phyloP scores from a whole-genome alignment of 805 yeast genomes.

The Saitoella complicata region DNA sequence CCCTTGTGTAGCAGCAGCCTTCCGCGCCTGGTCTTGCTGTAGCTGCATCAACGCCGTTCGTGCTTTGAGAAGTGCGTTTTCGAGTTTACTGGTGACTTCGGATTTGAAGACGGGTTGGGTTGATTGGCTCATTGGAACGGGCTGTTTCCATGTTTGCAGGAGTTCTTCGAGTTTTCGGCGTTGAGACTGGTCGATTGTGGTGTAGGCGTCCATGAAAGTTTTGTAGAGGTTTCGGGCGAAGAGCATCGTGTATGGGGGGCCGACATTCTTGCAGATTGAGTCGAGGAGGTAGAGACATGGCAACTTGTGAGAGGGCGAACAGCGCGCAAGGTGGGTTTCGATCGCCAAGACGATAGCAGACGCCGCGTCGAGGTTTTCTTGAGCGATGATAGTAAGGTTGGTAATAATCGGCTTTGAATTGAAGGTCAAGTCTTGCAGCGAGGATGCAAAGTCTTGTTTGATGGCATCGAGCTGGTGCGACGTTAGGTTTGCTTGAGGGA shows the following conservation, averaged over 20 bases:
- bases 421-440: constrained; percentile 62
- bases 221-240: constrained; percentile 55
- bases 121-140: constrained; percentile 38
- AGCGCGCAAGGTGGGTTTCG: constrained; percentile 34
- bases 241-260: constrained; percentile 71
- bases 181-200: constrained; percentile 60
- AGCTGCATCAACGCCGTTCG: constrained; percentile 4
- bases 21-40: constrained; percentile 13
- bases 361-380: constrained; percentile 66
- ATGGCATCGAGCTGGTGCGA: constrained; percentile 17
- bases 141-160: constrained; percentile 73
- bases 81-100: constrained; percentile 55
- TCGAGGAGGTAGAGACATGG: constrained; percentile 74
- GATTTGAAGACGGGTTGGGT: constrained; percentile 56
- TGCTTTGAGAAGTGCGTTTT: constrained; percentile 36
- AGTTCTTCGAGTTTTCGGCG: constrained; percentile 59
- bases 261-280: constrained; percentile 80
- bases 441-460: constrained; percentile 50
- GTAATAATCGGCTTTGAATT: constrained; percentile 84
- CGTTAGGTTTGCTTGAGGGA: too few species aligned
- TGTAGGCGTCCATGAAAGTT: constrained; percentile 59
- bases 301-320: constrained; percentile 71
- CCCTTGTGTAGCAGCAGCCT: constrained; percentile 1
- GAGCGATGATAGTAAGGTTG: constrained; percentile 69
- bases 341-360: constrained; percentile 61